Evolutionary conservation across 192 early-diverging fungal genomes (phyloP), one percentile per base, ranked within the genome.

Genomic region (Lunasporangiospora selenospora): DNA sequence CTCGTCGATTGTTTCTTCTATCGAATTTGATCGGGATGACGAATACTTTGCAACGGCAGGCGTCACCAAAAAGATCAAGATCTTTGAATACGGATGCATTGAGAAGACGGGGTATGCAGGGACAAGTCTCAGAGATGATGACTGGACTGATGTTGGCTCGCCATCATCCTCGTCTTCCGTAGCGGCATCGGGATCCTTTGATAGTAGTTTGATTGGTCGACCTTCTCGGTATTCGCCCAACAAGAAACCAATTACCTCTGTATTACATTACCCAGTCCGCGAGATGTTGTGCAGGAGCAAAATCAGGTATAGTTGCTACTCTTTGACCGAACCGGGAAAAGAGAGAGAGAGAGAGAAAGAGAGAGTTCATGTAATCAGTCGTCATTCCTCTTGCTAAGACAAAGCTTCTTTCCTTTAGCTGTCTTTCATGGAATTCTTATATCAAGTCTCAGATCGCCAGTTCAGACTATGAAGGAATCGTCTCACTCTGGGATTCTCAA

Each of bases 1-100:
- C 12, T 85, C 91, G 0, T 91, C 90, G 1, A 96, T 99, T 59
- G 92, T 99, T 3, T 92, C 91, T 1, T 89, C 93, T 33, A 93
- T 99, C 40, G 95, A 95, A 70, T 97, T 99, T 82, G 93, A 96
- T 76, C 80, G 88, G 38, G 95, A 99, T 62, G 91, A 95, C 53
- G 91, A 95, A 75, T 90, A 89, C 40, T 96, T 99, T 85, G 97
- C 95, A 1, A 91, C 90, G 1, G 96, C 92, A 33, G 96, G 96
- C 16, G 94, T 96, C 2, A 92, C 90, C 6, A 88, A 88, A 53
- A 93, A 93, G 56, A 95, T 98, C 81, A 96, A 96, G 70, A 88
- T 98, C 19, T 98, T 88, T 75, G 94, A 96, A 32, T 96, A 89
- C 67, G 82, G 77, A 6, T 80, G 71, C 18, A 75, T 87, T 23